These are phyloP conservation scores for Nakataea oryzae DNA, from an alignment of 2,329 filamentous ascomycete species.

Conservation along the genomic window DNA sequence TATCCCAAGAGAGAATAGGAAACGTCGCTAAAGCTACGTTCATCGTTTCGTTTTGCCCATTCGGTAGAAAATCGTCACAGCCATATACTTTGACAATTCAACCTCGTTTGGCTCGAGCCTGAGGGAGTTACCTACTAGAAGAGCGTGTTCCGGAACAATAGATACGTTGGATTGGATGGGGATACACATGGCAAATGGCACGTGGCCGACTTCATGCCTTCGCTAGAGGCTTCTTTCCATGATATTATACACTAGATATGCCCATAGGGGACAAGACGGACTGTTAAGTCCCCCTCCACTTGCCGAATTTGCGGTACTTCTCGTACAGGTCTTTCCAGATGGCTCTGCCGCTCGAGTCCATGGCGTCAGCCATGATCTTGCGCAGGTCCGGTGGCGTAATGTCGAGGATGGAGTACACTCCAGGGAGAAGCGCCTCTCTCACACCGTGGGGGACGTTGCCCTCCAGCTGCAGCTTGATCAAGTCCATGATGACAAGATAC, in stretches of 20 bases:
- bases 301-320: slow-evolving; percentile 51
- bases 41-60: neutral
- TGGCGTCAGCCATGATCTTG: slow-evolving; percentile 46
- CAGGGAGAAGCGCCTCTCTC: slow-evolving; percentile 45
- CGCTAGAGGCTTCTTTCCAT: neutral
- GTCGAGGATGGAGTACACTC: slow-evolving; percentile 47
- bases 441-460: slow-evolving; percentile 35
- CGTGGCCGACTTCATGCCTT: neutral
- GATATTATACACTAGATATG: neutral
- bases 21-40: neutral
- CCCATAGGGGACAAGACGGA: neutral
- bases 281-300: slow-evolving; percentile 47
- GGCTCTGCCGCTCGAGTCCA: slow-evolving; percentile 48
- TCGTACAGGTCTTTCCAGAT: slow-evolving; percentile 49
- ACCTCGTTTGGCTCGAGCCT: too few species aligned
- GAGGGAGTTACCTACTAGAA: neutral
- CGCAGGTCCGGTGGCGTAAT: slow-evolving; percentile 44
- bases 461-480: slow-evolving; percentile 52
- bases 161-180: neutral
- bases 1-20: slow-evolving; percentile 24
- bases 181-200: neutral
- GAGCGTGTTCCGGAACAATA: neutral
- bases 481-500: slow-evolving; percentile 48
- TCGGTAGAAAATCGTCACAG: too few species aligned
- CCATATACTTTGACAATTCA: too few species aligned